These are phyloP conservation scores for Thermothelomyces thermophilus DNA, from an alignment of 2,329 filamentous ascomycete species.

Conservation along the genomic window DNA sequence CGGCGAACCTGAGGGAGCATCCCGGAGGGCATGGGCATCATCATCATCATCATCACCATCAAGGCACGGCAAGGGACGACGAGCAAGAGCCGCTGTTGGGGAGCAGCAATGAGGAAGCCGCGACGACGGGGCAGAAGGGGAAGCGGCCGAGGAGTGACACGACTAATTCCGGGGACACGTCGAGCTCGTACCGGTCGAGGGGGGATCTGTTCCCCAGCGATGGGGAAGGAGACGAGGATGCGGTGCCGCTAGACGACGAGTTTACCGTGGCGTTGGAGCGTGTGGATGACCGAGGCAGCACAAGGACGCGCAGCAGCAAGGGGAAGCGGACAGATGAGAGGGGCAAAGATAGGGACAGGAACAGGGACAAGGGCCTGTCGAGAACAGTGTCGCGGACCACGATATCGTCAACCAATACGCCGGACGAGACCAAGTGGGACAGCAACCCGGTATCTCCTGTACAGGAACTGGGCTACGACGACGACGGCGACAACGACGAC, in stretches of 20 bases:
- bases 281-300: conserved; percentile 66
- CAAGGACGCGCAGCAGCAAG: conserved; percentile 54
- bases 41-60: not conserved
- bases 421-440: conserved; percentile 15
- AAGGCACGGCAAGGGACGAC: conserved; percentile 20
- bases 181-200: conserved; percentile 77
- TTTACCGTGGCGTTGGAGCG: conserved; percentile 78
- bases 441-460: conserved; percentile 18
- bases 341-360: conserved; percentile 25
- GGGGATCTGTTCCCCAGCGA: conserved; percentile 90
- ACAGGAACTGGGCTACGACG: not conserved
- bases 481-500: not conserved
- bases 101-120: conserved; percentile 43
- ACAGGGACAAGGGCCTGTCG: conserved; percentile 29
- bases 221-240: conserved; percentile 79
- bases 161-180: conserved; percentile 70
- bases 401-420: conserved; percentile 37
- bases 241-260: conserved; percentile 86
- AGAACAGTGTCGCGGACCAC: conserved; percentile 55
- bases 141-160: conserved; percentile 68
- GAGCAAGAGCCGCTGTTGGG: conserved; percentile 67
- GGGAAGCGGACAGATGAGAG: conserved; percentile 44
- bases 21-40: conserved; percentile 38
- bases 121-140: conserved; percentile 13
- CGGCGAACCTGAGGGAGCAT: conserved; percentile 87